A percentile compares a stretch with the other conserved stretches of the same genome.
phyloP scores from a whole-genome alignment of 2,329 filamentous ascomycete genomes.

The Cordyceps javanica region DNA sequence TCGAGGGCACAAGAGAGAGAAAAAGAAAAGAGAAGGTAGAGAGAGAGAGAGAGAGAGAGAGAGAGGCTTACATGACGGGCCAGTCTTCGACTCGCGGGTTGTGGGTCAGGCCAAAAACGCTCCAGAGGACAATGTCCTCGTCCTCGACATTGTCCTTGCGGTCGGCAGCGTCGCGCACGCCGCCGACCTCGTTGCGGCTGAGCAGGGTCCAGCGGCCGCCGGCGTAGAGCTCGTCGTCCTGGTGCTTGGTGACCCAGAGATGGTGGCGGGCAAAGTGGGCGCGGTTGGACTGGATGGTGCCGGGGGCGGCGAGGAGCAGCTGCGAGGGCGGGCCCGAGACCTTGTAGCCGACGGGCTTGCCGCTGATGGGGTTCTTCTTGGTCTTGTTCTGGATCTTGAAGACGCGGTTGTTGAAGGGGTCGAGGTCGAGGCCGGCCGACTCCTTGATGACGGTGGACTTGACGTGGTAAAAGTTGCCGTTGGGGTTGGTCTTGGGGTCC shows the following conservation, averaged over 20 bases:
- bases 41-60: background rate
- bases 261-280: slow-evolving; percentile 38
- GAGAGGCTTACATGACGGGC: slow-evolving; percentile 52
- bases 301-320: slow-evolving; percentile 33
- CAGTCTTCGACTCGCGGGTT: slow-evolving; percentile 62
- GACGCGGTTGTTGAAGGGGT: slow-evolving; percentile 40
- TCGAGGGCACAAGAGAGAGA: too few relatives aligned
- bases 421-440: slow-evolving; percentile 41
- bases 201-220: slow-evolving; percentile 39
- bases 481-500: slow-evolving; percentile 37
- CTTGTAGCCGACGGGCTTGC: slow-evolving; percentile 43
- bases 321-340: slow-evolving; percentile 35
- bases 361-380: slow-evolving; percentile 36
- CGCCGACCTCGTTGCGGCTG: slow-evolving; percentile 28
- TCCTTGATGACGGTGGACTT: slow-evolving; percentile 39
- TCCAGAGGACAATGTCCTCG: slow-evolving; percentile 51
- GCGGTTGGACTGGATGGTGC: slow-evolving; percentile 33
- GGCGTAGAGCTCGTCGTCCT: slow-evolving; percentile 39
- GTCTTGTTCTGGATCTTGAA: slow-evolving; percentile 45
- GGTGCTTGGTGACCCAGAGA: slow-evolving; percentile 40
- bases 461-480: slow-evolving; percentile 39
- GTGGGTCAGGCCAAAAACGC: slow-evolving; percentile 56
- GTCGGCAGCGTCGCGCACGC: slow-evolving; percentile 33
- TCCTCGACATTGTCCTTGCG: slow-evolving; percentile 42
- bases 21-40: too few relatives aligned